phyloP scores from a whole-genome alignment of 2,329 filamentous ascomycete species.

The Cladophialophora psammophila region DNA sequence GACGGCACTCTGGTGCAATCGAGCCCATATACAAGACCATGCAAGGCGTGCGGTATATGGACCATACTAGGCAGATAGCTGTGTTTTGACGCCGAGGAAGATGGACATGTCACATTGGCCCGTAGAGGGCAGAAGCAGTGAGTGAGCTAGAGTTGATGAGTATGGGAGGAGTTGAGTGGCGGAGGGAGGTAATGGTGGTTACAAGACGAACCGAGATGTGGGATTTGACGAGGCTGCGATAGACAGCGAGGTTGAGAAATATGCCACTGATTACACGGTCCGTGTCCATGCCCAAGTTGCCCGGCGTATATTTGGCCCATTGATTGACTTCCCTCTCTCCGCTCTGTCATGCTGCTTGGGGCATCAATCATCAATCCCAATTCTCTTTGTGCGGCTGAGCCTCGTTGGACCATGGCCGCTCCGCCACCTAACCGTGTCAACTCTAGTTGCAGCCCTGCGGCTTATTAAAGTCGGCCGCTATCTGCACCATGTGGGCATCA shows the following conservation, averaged over 20 bases:
- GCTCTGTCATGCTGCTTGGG: neutral
- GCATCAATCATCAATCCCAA: neutral
- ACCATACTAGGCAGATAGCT: too few species aligned
- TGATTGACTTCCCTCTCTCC: too few species aligned
- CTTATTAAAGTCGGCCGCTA: constrained; percentile 6
- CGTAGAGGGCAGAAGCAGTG: too few species aligned
- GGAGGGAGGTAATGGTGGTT: too few species aligned
- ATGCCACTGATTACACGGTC: neutral
- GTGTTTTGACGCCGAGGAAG: too few species aligned
- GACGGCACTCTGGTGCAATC: neutral
- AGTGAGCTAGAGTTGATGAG: too few species aligned
- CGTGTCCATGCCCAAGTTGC: neutral
- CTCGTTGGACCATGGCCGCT: neutral
- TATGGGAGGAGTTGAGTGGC: too few species aligned
- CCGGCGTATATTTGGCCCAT: neutral
- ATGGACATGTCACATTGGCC: too few species aligned
- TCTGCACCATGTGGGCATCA: too few species aligned
- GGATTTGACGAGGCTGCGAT: neutral
- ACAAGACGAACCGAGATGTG: neutral
- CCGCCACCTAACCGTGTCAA: neutral
- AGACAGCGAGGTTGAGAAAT: neutral
- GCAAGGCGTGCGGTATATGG: too few species aligned
- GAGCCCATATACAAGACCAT: neutral
- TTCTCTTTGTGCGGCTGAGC: neutral
- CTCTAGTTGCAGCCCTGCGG: constrained; percentile 6